Base-by-base conservation (phyloP, 1,139 yeast genomes). In the Saccharomyces hybrid region DNA sequence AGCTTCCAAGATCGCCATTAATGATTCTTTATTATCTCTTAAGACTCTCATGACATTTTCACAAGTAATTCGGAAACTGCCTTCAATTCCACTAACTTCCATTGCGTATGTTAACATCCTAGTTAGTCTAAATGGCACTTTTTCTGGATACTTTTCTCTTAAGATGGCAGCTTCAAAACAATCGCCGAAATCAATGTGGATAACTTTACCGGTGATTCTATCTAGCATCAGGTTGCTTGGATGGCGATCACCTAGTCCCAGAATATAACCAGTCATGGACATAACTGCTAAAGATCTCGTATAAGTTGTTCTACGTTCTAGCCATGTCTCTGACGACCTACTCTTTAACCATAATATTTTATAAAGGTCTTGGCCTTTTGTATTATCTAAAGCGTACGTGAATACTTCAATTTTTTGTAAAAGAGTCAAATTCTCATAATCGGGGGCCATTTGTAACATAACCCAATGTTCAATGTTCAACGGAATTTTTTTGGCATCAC, bases 1-100 rank as follows among this genome's bases (percentile, higher is more conserved):
- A 0, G 99, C 99, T 73, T 95, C 99, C 64, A 95, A 79, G 56
- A 95, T 91, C 0, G 99, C 99, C 96, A 95, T 88, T 66, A 95
- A 78, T 0, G 99, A 93, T 69, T 95, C 99, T 62, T 89, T 89
- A 70, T 93, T 95, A 60, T 86, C 96, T 59, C 99, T 78, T 57
- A 95, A 75, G 2, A 95, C 95, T 59, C 95, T 79, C 97, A 95
- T 91, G 6, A 95, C 99, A 72, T 91, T 93, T 67, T 93, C 99
- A 72, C 97, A 89, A 0, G 99, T 91, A 52, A 93, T 91, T 66
- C 98, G 80, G 78, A 88, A 95, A 32, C 96, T 88, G 1, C 99
- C 99, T 72, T 95, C 99, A 58, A 95, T 90, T 16, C 99, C 99
- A 73, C 97, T 88, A 6, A 95, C 98, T 70, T 95, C 99, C 98